Conservation (phyloP, 257 asterid genomes). For the Anisodus acutangulus region DNA sequence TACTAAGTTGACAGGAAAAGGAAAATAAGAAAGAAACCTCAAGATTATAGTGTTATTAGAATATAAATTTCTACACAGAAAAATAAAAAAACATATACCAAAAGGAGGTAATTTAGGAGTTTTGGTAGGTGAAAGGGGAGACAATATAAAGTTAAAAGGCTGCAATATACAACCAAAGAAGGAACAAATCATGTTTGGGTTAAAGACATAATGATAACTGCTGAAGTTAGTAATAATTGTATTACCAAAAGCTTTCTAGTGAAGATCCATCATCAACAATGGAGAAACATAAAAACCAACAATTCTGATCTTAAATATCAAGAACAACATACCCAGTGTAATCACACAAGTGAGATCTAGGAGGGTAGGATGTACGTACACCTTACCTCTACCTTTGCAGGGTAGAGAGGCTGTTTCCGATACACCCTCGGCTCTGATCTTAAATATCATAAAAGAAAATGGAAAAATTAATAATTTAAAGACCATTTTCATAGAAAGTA, state of each 20-base stretch:
- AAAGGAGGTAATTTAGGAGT: conserved; percentile 13
- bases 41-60: neutral
- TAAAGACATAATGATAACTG: conserved; percentile 24
- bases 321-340: no score
- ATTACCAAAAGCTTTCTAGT: conserved; percentile 21
- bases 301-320: conserved; percentile 13
- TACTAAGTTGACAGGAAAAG: neutral
- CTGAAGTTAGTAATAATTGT: conserved; percentile 22
- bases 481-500: neutral
- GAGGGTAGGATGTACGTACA: no score
- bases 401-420: no score
- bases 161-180: conserved; percentile 14
- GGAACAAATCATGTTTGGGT: conserved; percentile 20
- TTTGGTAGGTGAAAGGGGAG: conserved; percentile 8
- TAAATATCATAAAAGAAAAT: conserved; percentile 15
- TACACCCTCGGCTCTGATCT: neutral
- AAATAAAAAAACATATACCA: neutral
- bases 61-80: conserved; percentile 3
- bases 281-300: conserved; percentile 7
- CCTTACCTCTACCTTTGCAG: no score
- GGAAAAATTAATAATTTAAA: neutral
- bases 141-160: conserved; percentile 25
- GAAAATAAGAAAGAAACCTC: conserved; percentile 5
- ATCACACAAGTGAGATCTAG: no score
- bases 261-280: conserved; percentile 29